These are phyloP conservation scores for Pseudogymnoascus sp. DNA, from an alignment of 2,329 filamentous ascomycete genomes.

Conservation along the genomic window DNA sequence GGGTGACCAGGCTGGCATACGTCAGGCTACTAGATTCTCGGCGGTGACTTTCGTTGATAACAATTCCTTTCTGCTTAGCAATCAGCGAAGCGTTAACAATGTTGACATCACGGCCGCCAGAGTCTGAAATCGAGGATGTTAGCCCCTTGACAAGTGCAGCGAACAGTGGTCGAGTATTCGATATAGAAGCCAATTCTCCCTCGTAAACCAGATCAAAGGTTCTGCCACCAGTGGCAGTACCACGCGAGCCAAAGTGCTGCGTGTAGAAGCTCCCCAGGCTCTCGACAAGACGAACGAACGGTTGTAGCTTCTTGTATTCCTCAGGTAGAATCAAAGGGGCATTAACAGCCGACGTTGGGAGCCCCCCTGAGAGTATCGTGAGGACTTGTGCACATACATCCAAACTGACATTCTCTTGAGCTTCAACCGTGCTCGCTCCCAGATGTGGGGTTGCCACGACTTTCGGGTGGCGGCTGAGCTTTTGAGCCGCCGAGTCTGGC, in stretches of 20 bases:
- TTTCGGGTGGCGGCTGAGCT: constrained; percentile 58
- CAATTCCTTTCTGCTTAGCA: constrained; percentile 68
- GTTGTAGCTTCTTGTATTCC: constrained; percentile 69
- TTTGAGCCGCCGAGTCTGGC: constrained; percentile 49
- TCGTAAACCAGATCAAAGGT: constrained; percentile 72
- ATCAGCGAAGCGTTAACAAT: constrained; percentile 74
- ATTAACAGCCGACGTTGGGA: constrained; percentile 71
- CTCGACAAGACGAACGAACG: constrained; percentile 68
- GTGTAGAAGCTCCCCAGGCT: constrained; percentile 74
- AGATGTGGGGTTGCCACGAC: constrained; percentile 74
- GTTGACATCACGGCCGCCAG: constrained; percentile 62
- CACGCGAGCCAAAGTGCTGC: constrained; percentile 53
- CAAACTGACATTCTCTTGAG: constrained; percentile 75
- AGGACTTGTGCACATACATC: constrained; percentile 77
- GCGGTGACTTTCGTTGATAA: constrained; percentile 65
- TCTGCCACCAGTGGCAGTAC: constrained; percentile 44
- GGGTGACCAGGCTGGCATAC: constrained; percentile 63
- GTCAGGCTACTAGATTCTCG: constrained; percentile 53
- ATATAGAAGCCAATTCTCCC: constrained; percentile 61
- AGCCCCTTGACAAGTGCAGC: constrained; percentile 73
- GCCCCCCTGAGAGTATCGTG: constrained; percentile 61
- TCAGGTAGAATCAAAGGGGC: constrained; percentile 74
- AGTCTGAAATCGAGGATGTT: constrained; percentile 58
- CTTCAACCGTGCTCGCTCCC: constrained; percentile 71
- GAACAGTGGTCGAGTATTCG: constrained; percentile 70